These are phyloP conservation scores for Theileria sp. DNA, from an alignment of 169 alveolate species.

Conservation along the genomic window DNA sequence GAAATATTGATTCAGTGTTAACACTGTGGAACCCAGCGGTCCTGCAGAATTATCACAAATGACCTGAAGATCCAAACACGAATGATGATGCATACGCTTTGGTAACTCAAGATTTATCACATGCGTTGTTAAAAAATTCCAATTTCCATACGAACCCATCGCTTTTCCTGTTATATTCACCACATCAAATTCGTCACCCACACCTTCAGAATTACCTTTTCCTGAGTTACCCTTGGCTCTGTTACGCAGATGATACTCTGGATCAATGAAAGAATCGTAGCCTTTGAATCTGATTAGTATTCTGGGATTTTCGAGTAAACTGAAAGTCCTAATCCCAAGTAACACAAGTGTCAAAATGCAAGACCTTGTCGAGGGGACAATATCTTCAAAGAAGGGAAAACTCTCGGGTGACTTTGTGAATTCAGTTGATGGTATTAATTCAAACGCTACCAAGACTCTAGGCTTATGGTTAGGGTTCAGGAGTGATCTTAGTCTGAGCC, in stretches of 20 bases:
- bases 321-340: constrained; percentile 82
- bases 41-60: constrained; percentile 43
- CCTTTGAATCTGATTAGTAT: constrained; percentile 80
- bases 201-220: too few relatives aligned
- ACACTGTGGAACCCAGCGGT: constrained; percentile 75
- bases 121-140: constrained; percentile 70
- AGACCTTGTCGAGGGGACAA: constrained; percentile 81
- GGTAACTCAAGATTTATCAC: constrained; percentile 74
- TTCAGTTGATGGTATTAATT: constrained; percentile 77
- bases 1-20: constrained; percentile 75
- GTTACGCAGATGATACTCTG: constrained; percentile 21
- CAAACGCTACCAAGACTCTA: constrained; percentile 81
- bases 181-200: not conserved
- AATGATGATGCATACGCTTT: constrained; percentile 84
- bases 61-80: constrained; percentile 73
- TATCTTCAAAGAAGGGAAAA: constrained; percentile 85
- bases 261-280: constrained; percentile 64
- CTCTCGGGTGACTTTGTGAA: constrained; percentile 53
- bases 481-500: constrained; percentile 81
- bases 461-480: constrained; percentile 80
- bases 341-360: constrained; percentile 78
- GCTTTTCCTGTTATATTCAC: constrained; percentile 27
- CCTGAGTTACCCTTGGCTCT: not conserved
- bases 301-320: constrained; percentile 78
- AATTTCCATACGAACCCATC: constrained; percentile 68